These are phyloP conservation scores for Oryza glaberrima DNA, from an alignment of 176 grass and related monocot species.

Conservation along the genomic window DNA sequence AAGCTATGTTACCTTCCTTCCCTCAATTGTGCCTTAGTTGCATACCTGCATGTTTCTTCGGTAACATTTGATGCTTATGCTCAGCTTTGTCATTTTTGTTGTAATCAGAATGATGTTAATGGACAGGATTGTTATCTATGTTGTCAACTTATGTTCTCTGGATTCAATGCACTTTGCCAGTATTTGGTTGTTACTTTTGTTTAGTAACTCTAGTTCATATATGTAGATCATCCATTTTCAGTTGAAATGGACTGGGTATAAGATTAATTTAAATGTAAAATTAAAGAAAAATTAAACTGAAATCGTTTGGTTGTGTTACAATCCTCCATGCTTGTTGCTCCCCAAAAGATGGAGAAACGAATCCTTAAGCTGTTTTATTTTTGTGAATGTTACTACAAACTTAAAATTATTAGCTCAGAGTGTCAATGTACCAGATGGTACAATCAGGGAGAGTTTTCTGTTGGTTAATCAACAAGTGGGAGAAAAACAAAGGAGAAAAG, in stretches of 20 bases:
- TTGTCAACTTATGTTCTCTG: conserved; percentile 8
- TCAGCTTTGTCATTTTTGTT: conserved; percentile 27
- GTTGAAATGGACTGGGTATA: not conserved
- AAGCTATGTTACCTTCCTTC: not conserved
- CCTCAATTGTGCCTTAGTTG: conserved; percentile 32
- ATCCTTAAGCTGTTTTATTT: not conserved
- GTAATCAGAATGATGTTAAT: conserved; percentile 41
- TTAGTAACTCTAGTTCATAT: conserved; percentile 6
- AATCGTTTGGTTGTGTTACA: not conserved
- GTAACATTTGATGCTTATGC: conserved; percentile 32
- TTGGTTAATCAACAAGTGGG: conserved; percentile 5
- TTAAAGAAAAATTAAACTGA: conserved; percentile 13
- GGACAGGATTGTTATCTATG: not conserved
- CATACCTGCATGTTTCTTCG: conserved; percentile 35
- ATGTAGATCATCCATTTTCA: not conserved
- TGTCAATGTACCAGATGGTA: conserved; percentile 17
- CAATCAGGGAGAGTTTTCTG: conserved; percentile 6
- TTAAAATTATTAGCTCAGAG: conserved; percentile 7
- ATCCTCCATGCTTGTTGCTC: not conserved
- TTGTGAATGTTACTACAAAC: conserved; percentile 3
- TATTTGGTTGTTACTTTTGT: conserved; percentile 27
- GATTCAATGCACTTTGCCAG: not conserved
- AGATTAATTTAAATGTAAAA: conserved; percentile 5
- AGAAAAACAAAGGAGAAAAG: not conserved
- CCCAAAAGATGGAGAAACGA: not conserved